phyloP scores from a whole-genome alignment of 2,329 filamentous ascomycete species.

The Onygenales sp. region DNA sequence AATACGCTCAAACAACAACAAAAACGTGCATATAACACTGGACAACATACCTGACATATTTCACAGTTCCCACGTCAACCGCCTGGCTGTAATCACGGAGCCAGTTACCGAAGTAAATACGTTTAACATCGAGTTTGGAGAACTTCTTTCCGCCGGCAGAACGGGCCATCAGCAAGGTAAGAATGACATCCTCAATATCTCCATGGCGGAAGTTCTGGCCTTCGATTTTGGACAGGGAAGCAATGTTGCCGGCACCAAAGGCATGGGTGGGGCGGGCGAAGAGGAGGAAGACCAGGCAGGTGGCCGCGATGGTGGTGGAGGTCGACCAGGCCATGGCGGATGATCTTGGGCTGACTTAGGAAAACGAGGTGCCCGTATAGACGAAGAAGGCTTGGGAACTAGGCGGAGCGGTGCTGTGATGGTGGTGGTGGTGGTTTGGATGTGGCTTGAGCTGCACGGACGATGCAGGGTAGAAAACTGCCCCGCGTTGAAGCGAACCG shows the following conservation, averaged over 20 bases:
- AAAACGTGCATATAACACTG: too few relatives aligned
- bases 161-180: constrained; percentile 59
- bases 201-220: constrained; percentile 84
- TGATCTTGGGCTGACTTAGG: not conserved
- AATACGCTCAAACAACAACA: too few relatives aligned
- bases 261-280: constrained; percentile 61
- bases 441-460: too few relatives aligned
- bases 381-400: too few relatives aligned
- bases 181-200: constrained; percentile 85
- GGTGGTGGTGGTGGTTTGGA: too few relatives aligned
- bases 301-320: constrained; percentile 28
- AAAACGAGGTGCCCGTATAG: not conserved
- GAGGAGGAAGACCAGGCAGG: constrained; percentile 49
- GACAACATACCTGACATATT: constrained; percentile 53
- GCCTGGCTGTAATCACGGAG: constrained; percentile 88
- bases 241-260: constrained; percentile 86
- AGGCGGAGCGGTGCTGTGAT: too few relatives aligned
- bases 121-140: constrained; percentile 74
- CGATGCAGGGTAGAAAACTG: too few relatives aligned
- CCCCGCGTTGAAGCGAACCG: too few relatives aligned
- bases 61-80: constrained; percentile 85
- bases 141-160: constrained; percentile 68
- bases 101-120: constrained; percentile 96
- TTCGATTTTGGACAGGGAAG: constrained; percentile 67
- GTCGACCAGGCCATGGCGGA: constrained; percentile 14